Base-by-base conservation (phyloP, 495 filamentous ascomycete genomes). In the Tuber brumale region DNA sequence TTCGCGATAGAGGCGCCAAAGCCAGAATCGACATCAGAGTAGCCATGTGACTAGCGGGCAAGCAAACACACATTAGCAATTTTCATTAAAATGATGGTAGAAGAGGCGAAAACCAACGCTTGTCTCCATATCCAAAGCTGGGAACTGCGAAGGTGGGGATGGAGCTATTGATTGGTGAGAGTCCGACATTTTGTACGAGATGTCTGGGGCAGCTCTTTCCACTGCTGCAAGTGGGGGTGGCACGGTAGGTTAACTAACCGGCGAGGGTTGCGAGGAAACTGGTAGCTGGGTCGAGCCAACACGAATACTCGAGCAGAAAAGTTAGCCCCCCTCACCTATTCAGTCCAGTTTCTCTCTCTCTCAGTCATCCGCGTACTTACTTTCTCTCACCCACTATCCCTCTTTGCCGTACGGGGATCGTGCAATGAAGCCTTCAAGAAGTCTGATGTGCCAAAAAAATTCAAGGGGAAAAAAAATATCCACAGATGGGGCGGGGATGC, bases 1-100 rank as follows among this genome's bases (percentile, higher is more conserved):
- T 31, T 74, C 42, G 7, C 31, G 39, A 76, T 76, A n/a, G 76
- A 77, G 43, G 76, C 19, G 23, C 76, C 76, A 10, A 77, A 77
- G 43, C 76, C 76, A 70, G 76, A 77, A 61, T 77, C 73, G 27
- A 76, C 69, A 46, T 77, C 76, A 69, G 76, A 76, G 39, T 72
- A 72, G 8, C 76, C 69, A 73, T 77, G 73, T 72, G 48, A 31
- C 51, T 41, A 21, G 45, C 48, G 27, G 27, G 12, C 48, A 57
- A 57, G 48, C 23, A 66, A 31, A 51, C 46, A 66, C n/a, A 76
- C 46, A 66, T 57, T 37, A 39, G 69, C 39, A 35, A 16, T 66
- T 66, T 66, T n/a, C 27, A 27, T 6, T 12, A 5, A 31, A 14
- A 66, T 31, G 31, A 27, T 66, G 27, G 27, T 18, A 31, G 57